Conservation (phyloP, 164 flowering plant genomes). For the Hamamelis virginiana region DNA sequence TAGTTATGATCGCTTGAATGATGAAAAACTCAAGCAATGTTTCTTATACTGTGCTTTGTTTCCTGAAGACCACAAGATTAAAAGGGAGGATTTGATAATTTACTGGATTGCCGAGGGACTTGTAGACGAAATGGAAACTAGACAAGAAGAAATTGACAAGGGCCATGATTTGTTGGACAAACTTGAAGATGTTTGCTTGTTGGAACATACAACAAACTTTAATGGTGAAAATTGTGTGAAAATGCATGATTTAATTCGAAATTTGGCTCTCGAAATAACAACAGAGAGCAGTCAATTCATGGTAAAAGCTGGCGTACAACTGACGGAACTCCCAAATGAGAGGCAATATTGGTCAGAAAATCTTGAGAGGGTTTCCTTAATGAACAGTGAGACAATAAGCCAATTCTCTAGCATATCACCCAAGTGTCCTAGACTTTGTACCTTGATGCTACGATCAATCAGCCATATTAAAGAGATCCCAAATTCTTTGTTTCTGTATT, state of each 20-base stretch:
- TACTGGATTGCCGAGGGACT: slow-evolving; percentile 20
- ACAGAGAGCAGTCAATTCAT: slow-evolving; percentile 9
- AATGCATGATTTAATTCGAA: slow-evolving; percentile 29
- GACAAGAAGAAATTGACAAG: background rate
- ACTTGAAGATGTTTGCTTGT: slow-evolving; percentile 16
- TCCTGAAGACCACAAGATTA: too few relatives aligned
- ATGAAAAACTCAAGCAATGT: too few relatives aligned
- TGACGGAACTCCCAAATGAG: slow-evolving; percentile 7
- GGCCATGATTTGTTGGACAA: slow-evolving; percentile 6
- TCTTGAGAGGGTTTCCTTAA: too few relatives aligned
- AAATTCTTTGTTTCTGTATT: too few relatives aligned
- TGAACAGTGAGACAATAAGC: too few relatives aligned
- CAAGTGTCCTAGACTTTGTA: slow-evolving; percentile 16
- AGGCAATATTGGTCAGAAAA: slow-evolving; percentile 13
- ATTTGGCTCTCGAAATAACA: slow-evolving; percentile 18
- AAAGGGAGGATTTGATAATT: slow-evolving; percentile 14
- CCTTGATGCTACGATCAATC: slow-evolving; percentile 18
- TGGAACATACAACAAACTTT: slow-evolving; percentile 5
- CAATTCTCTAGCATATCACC: too few relatives aligned
- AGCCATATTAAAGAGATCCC: slow-evolving; percentile 3
- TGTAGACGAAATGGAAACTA: background rate
- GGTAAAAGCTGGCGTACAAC: too few relatives aligned
- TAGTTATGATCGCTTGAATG: too few relatives aligned
- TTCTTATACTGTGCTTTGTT: too few relatives aligned
- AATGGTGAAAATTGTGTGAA: slow-evolving; percentile 4